A percentile compares a stretch with the other conserved stretches of the same genome.
Conservation (phyloP, 2,329 filamentous ascomycete species). For the Monilinia laxa region DNA sequence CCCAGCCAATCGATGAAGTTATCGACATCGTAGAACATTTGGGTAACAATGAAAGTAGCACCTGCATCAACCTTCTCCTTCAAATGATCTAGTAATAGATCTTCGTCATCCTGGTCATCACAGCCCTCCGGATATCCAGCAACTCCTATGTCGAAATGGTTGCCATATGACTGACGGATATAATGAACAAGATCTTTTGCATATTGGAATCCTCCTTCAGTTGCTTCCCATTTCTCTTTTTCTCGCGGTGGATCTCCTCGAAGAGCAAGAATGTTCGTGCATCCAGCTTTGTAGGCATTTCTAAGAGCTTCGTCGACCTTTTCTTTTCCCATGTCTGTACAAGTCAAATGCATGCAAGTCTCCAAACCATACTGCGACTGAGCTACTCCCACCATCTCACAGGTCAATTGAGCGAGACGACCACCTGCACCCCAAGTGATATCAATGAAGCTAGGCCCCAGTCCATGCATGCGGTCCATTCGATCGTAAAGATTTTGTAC, state of each 20-base stretch:
- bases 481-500: slow-evolving; percentile 99
- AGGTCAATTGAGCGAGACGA: slow-evolving; percentile 84
- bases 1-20: slow-evolving; percentile 90
- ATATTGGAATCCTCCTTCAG: slow-evolving; percentile 85
- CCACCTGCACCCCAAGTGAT: slow-evolving; percentile 98
- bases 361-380: slow-evolving; percentile 95
- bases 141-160: slow-evolving; percentile 96
- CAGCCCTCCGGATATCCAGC: slow-evolving; percentile 95
- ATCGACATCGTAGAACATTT: slow-evolving; percentile 99
- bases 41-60: slow-evolving; percentile 90
- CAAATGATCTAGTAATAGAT: slow-evolving; percentile 81
- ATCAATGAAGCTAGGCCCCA: slow-evolving; percentile 94
- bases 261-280: slow-evolving; percentile 94
- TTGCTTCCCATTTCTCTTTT: slow-evolving; percentile 88
- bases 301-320: slow-evolving; percentile 87
- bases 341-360: slow-evolving; percentile 98
- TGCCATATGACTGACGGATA: slow-evolving; percentile 74
- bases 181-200: slow-evolving; percentile 81
- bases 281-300: slow-evolving; percentile 89
- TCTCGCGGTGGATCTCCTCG: slow-evolving; percentile 92
- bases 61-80: slow-evolving; percentile 98
- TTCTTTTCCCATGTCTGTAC: slow-evolving; percentile 93
- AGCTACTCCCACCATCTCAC: slow-evolving; percentile 95
- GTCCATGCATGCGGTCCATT: slow-evolving; percentile 97
- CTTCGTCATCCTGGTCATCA: slow-evolving; percentile 87